phyloP scores from a whole-genome alignment of 2,329 filamentous ascomycete genomes.

The Coniochaeta sp. region DNA sequence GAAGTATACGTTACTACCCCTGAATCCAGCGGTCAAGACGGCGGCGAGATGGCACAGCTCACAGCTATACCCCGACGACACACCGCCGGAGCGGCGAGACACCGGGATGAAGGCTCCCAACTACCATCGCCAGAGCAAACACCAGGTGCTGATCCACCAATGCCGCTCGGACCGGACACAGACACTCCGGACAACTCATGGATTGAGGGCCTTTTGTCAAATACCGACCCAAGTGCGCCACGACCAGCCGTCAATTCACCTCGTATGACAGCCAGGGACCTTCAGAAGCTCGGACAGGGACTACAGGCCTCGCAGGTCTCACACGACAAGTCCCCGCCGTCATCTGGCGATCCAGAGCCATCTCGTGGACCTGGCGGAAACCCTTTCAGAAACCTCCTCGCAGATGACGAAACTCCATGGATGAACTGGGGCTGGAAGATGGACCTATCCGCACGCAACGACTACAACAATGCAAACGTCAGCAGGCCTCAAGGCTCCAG shows the following conservation, averaged over 20 bases:
- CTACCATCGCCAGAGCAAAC: not conserved
- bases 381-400: not conserved
- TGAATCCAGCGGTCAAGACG: not conserved
- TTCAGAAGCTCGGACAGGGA: not conserved
- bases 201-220: not conserved
- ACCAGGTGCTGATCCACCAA: not conserved
- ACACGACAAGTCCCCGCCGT: not conserved
- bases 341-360: not conserved
- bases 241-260: not conserved
- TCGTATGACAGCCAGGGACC: not conserved
- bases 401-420: not conserved
- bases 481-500: not conserved
- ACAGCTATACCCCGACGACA: not conserved
- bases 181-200: not conserved
- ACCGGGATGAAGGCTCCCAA: not conserved
- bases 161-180: not conserved
- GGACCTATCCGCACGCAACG: not conserved
- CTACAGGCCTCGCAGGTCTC: too few relatives aligned
- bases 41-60: not conserved
- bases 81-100: not conserved
- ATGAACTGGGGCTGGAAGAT: not conserved
- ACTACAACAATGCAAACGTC: not conserved
- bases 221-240: not conserved
- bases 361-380: not conserved
- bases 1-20: slow-evolving; percentile 25